Evolutionary conservation across 768 basidiomycete species (phyloP), one percentile per base, ranked within the genome.

Genomic region (Kondoa malvinella): DNA sequence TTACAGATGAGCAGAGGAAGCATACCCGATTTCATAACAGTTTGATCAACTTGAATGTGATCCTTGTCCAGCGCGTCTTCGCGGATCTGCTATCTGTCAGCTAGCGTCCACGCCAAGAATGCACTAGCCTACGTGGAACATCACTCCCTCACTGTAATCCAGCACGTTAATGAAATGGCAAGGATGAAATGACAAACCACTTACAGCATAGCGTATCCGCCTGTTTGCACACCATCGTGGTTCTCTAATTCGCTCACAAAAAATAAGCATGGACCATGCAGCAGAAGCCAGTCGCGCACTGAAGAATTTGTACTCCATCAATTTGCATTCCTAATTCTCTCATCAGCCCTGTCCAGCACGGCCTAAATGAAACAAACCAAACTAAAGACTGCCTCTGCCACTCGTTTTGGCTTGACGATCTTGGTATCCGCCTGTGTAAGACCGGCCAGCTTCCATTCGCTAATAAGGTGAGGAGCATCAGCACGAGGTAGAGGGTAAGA

Each of bases 301-400:
- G 40, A 50, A 50, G 40, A 50, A 50, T 50, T 50, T 50, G 40
- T 50, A 50, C 21, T 50, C 40, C 40, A 50, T 50, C 40, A 50
- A 50, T 50, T 50, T 50, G 40, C 40, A 50, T 50, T 50, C 40
- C 40, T 1, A 25, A 14, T 1, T 65, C 76, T 76, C 15, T 50
- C 12, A 50, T 50, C 40, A 50, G 40, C 40, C 68, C 59, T 3
- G 78, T 70, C n/a, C 66, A 69, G 65, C 40, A 8, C 21, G 12
- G 8, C 21, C 40, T 50, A 21, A 8, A 50, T 50, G 21, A 50
- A 21, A 50, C 78, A 78, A 68, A 78, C 79, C 76, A 80, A 78
- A 29, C 74, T 74, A 69, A 78, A 76, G 0, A 76, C 77, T 2
- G 75, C 73, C 72, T 79, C 78, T 56, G 73, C 78, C 0, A 79